Evolutionary conservation across 345 rosid genomes (phyloP), one percentile per base, ranked within the genome.

Genomic region (Eucalyptus victrix): DNA sequence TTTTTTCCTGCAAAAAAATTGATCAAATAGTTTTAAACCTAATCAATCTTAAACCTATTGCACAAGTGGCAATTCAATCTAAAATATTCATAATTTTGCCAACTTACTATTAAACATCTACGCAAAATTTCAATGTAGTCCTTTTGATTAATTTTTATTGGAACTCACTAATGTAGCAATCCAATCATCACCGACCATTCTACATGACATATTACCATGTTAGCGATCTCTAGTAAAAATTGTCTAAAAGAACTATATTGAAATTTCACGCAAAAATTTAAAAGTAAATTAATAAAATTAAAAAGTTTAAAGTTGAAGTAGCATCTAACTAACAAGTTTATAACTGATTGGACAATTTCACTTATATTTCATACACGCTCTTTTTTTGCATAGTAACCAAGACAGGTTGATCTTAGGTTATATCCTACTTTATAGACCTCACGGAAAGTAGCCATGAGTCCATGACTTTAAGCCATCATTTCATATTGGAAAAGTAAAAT

Each of bases 241-340:
- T 53, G 5, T 53, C 24, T 53, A 0, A 53, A 53, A 53, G 5
- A 53, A 53, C 1, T 53, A 53, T 0, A 21, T 53, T 53, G 11
- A 0, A 53, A 53, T 53, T 53, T 53, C 26, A 53, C 3, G 3
- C 30, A 56, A 10, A 56, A 56, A 56, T 9, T 24, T 23, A 56
- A 56, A 56, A 56, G 10, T 9, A 56, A 69, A 69, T 34, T 34
- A 19, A 18, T 1, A 69, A 69, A 37, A 18, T 69, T 69, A 0
- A 9, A 34, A 72, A 72, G 0, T 5, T 72, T 18, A 34, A 1
- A 23, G 2, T 3, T 19, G 2, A 34, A 34, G 11, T 34, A 9
- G 26, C 24, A 34, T 72, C 6, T 6, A 6, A 72, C 2, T 4
- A 34, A 18, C 6, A 34, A 18, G 3, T 34, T 34, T 34, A 34